A percentile compares a stretch with the other conserved stretches of the same genome.
Evolutionary conservation across 495 filamentous ascomycete genomes (phyloP).

Genomic region (Aspergillus sparsus): DNA sequence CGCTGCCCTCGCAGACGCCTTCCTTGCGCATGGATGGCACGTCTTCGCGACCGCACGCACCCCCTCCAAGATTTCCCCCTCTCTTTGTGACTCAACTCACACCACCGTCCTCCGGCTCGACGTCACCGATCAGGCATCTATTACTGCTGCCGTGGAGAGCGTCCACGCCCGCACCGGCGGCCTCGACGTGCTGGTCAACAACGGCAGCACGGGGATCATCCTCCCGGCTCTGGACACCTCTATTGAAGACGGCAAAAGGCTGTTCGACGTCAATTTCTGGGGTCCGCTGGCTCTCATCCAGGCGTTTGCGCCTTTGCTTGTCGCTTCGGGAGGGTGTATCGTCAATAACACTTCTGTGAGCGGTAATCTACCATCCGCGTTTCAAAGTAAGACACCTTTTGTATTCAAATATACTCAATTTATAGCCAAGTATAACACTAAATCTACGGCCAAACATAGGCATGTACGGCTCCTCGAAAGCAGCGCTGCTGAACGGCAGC

Average conservation of each 20-base stretch:
- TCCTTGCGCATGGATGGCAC: slow-evolving; percentile 35
- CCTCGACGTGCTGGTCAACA: slow-evolving; percentile 47
- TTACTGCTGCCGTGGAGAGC: slow-evolving; percentile 18
- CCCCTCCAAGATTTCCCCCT: slow-evolving; percentile 35
- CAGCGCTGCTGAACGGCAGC: slow-evolving; percentile 25
- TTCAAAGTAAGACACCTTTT: slow-evolving; percentile 25
- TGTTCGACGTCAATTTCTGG: slow-evolving; percentile 51
- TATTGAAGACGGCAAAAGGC: slow-evolving; percentile 34
- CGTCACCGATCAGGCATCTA: slow-evolving; percentile 35
- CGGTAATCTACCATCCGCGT: slow-evolving; percentile 26
- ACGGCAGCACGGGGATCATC: slow-evolving; percentile 35
- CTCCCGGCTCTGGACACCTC: slow-evolving; percentile 39
- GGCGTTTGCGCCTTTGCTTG: slow-evolving; percentile 45
- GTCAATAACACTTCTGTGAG: slow-evolving; percentile 32
- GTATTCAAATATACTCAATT: background rate
- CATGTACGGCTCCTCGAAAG: slow-evolving; percentile 31
- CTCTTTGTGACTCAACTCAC: slow-evolving; percentile 19
- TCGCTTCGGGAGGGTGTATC: slow-evolving; percentile 35
- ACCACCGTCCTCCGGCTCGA: slow-evolving; percentile 39
- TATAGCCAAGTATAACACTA: background rate
- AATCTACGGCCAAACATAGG: slow-evolving; percentile 13
- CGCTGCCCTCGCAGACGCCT: slow-evolving; percentile 40
- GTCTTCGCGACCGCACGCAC: slow-evolving; percentile 52
- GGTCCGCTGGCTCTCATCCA: slow-evolving; percentile 37
- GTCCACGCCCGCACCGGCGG: slow-evolving; percentile 22